Evolutionary conservation across 192 early-diverging fungal species (phyloP).

Genomic region (Paraglomus occultum): DNA sequence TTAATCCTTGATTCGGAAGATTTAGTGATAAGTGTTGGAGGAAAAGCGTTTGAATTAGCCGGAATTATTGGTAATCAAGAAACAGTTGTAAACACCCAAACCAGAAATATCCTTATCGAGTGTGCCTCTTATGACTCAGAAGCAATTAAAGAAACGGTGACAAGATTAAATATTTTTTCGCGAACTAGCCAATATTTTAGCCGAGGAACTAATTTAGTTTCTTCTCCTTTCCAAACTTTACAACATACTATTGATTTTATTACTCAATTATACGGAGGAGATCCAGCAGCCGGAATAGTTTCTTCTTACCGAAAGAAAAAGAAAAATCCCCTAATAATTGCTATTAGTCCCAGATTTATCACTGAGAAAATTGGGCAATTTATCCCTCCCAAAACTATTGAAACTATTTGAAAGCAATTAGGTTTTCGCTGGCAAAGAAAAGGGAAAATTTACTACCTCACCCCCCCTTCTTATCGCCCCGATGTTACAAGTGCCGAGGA

Average conservation of each 20-base stretch:
- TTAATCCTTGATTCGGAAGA: not conserved
- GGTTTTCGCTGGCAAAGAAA: not conserved
- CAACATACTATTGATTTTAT: not conserved
- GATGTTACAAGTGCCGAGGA: not conserved
- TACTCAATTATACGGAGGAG: not conserved
- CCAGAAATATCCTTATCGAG: not conserved
- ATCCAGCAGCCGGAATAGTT: not conserved
- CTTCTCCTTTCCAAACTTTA: not conserved
- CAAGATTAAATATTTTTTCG: not conserved
- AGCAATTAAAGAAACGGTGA: not conserved
- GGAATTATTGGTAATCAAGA: not conserved
- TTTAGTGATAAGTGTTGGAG: not conserved
- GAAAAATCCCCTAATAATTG: not conserved
- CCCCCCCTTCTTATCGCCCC: not conserved
- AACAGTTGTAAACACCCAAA: not conserved
- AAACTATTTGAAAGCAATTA: slow-evolving; percentile 14
- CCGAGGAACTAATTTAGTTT: not conserved
- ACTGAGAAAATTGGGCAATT: not conserved
- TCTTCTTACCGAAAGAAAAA: not conserved
- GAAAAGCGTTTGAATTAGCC: not conserved
- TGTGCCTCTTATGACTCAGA: not conserved
- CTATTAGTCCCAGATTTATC: not conserved
- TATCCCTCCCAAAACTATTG: not conserved
- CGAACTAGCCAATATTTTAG: not conserved
- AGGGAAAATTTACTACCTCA: not conserved